Evolutionary conservation across 805 yeast species (phyloP).

Genomic region (Cyberlindnera americana): DNA sequence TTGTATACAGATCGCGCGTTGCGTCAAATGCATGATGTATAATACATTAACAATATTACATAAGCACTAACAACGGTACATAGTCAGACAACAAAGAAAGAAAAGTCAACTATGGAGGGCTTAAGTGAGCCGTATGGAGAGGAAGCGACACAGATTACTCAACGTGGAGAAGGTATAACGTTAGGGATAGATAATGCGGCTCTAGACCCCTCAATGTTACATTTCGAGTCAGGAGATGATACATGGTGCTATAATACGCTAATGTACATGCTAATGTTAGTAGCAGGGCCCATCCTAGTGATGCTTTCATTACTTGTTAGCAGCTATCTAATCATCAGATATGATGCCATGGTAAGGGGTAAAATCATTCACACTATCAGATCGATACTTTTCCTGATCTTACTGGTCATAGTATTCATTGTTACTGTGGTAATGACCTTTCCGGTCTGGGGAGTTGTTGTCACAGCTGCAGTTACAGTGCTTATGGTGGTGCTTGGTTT

Average conservation of each 20-base stretch:
- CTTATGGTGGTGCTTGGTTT: background rate
- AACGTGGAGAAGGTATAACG: too few species aligned
- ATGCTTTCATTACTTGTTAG: background rate
- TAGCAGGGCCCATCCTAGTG: background rate
- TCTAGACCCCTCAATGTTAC: too few species aligned
- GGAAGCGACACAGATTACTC: too few species aligned
- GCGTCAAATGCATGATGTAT: too few species aligned
- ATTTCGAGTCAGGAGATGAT: too few species aligned
- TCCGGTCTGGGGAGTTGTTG: slow-evolving; percentile 6
- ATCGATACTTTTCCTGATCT: slow-evolving; percentile 1
- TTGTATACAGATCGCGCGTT: background rate
- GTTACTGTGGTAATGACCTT: slow-evolving; percentile 2
- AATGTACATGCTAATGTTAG: slow-evolving; percentile 1
- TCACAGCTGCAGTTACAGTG: background rate
- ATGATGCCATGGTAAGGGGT: slow-evolving; percentile 3
- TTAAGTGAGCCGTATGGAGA: too few species aligned
- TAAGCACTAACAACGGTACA: too few species aligned
- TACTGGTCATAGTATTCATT: background rate
- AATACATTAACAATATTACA: too few species aligned
- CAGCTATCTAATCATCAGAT: slow-evolving; percentile 1
- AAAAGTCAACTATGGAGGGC: too few species aligned
- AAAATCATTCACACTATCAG: slow-evolving; percentile 1
- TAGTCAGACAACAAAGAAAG: too few species aligned
- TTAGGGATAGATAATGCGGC: too few species aligned
- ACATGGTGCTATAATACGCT: background rate